Base-by-base conservation (phyloP, 2,329 filamentous ascomycete species). In the Fusarium tjaetaba region DNA sequence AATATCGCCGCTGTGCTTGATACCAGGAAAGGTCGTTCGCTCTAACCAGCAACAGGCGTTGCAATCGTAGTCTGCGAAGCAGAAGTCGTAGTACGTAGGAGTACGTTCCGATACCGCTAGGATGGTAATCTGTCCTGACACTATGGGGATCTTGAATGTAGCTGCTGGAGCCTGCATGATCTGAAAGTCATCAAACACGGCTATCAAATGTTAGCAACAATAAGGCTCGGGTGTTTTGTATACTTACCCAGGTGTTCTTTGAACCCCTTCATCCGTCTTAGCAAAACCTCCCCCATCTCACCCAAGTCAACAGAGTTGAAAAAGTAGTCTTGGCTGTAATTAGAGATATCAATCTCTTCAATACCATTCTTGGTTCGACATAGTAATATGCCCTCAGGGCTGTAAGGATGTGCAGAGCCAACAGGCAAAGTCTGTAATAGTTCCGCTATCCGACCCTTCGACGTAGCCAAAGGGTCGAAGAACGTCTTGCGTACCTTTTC, bases 401-500 rank as follows among this genome's bases (percentile, higher is more conserved):
- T 70, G 6, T 15, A 70, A 11, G 67, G 67, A 53, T 70, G 67
- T 11, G 67, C 67, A 15, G 67, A 70, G 8, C 67, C 67, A 9
- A 48, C 32, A 22, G 59, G 58, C 5, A 70, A 18, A 20, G 20
- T 5, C 3, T 45, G 30, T 4, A 70, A 7, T 9, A 70, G 22
- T 5, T 53, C 39, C 10, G 34, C 18, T 18, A 70, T 65, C 15
- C 39, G 67, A 70, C 34, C 67, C 65, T 70, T 70, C n/a, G 65
- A 43, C 51, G 41, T 70, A 4, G 51, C 67, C 58, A 70, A 30
- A 46, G 67, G 67, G 41, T 70, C 51, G n/a, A 70, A 70, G 15
- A 64, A 70, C 1, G 67, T 70, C 41, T 70, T 70, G 18, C 67
- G 67, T 30, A 70, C 58, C 39, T 39, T 69, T 14, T 70, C 67